Base-by-base conservation (phyloP, 768 basidiomycete genomes). In the Rhodotorula paludigena region DNA sequence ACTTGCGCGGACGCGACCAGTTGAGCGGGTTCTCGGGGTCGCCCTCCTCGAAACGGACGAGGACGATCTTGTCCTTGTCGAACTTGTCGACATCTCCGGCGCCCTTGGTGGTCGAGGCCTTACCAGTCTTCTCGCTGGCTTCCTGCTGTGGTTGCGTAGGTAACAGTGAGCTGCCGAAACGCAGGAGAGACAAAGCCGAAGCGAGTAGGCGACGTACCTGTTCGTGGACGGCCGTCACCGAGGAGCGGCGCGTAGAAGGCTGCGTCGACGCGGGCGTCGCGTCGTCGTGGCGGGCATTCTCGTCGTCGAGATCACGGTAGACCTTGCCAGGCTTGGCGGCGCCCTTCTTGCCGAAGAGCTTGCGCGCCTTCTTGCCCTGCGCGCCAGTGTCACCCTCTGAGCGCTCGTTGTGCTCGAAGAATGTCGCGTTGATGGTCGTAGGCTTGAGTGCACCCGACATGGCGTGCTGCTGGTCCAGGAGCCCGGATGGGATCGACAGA, bases 1-100 rank as follows among this genome's bases (percentile, higher is more conserved):
- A 64, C 49, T 71, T 67, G 36, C 55, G 58, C 3, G 42, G 2
- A 21, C 33, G 33, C 4, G 62, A 58, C 69, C 64, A 66, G 69
- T 61, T 63, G 32, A 68, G 53, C 28, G 68, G 63, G 68, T 64
- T 70, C 60, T 72, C 74, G 5, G 74, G 74, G 58, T 75, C 74
- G 38, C 65, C 63, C 33, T 69, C 63, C 45, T 75, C 74, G 57
- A 75, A 75, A 28, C 66, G 60, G 28, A 75, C 63, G 21, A 75
- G 61, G 16, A 66, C 62, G 45, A 75, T 66, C 65, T 71, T 74
- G 51, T 48, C 51, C 25, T 58, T 39, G 39, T 65, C 63, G 57
- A 53, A 30, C 11, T 42, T 51, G 57, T 59, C 57, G n/a, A 41
- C 44, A 51, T 12, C 53, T 8, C 10, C 25, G 23, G 49, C 52